phyloP scores from a whole-genome alignment of 345 rosid genomes.

The Odontarrhena argentea region DNA sequence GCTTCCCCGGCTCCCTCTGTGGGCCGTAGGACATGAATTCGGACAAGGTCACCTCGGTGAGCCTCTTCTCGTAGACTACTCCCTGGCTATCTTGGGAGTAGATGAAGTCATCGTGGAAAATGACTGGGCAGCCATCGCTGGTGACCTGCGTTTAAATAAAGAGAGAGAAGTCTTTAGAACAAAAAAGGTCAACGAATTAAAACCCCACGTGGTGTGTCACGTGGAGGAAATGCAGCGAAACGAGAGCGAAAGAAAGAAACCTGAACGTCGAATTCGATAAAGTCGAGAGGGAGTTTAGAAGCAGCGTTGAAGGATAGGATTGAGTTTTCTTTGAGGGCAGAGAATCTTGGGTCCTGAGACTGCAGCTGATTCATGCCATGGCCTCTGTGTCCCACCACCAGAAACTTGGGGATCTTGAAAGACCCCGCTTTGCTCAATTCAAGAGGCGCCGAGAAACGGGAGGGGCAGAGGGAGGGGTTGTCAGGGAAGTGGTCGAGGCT shows the following conservation, averaged over 20 bases:
- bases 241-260: slow-evolving; percentile 38
- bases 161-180: background rate
- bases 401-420: slow-evolving; percentile 58
- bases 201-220: slow-evolving; percentile 37
- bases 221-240: slow-evolving; percentile 31
- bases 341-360: slow-evolving; percentile 65
- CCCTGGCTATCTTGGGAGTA: slow-evolving; percentile 79
- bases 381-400: slow-evolving; percentile 90
- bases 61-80: slow-evolving; percentile 67
- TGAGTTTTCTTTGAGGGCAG: slow-evolving; percentile 74
- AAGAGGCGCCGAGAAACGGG: slow-evolving; percentile 48
- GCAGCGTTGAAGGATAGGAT: slow-evolving; percentile 75
- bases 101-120: slow-evolving; percentile 89
- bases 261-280: slow-evolving; percentile 96
- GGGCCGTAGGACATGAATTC: slow-evolving; percentile 81
- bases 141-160: slow-evolving; percentile 69
- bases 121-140: slow-evolving; percentile 85
- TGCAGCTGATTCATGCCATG: slow-evolving; percentile 79
- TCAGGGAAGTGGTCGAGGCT: slow-evolving; percentile 67
- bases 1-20: slow-evolving; percentile 54
- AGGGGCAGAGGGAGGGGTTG: slow-evolving; percentile 49
- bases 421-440: background rate
- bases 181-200: slow-evolving; percentile 17
- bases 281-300: slow-evolving; percentile 71
- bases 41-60: slow-evolving; percentile 64